Base-by-base conservation (phyloP, 352 stramenopile species). In the Phytophthora sp. region DNA sequence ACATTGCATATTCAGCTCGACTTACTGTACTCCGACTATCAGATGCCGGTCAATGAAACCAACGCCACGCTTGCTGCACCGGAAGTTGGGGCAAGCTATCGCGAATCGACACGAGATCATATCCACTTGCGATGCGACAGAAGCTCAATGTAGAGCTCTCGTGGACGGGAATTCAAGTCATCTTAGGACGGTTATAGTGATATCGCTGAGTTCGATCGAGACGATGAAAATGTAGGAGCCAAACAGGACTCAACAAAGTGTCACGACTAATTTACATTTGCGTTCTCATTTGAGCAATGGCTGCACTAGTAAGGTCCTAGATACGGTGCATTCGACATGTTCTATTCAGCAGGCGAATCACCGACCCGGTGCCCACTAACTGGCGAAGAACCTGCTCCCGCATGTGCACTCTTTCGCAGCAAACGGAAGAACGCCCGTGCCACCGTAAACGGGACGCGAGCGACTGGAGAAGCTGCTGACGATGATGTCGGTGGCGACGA, bases 361-460 rank as follows among this genome's bases (percentile, higher is more conserved):
- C 20, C 8, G 21, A 62, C 27, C 20, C 60, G 29, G 24, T 27
- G 58, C 49, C 36, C 39, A 51, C 21, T 33, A 26, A 66, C 46
- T 52, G 58, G 49, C 20, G 71, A 71, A 66, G 53, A 38, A 16
- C 26, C 13, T 44, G 49, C 27, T 63, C 57, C 20, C 51, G 57
- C 33, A 13, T 60, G 57, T 31, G 73, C 59, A 59, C 71, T 82
- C 53, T 86, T 79, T 45, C 78, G 64, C 26, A 93, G 59, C 27
- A 88, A 73, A 1, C 77, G 77, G 41, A 93, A 93, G 57, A 93
- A 93, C 7, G 81, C 77, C 53, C 74, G 80, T 12, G 82, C 83
- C 18, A 87, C 82, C 7, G 81, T 82, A 63, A 89, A 88, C 3
- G 85, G 78, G 7, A 91, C 81, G 35, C 65, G 75, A 44, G 66